Evolutionary conservation across 164 flowering plant genomes (phyloP), one percentile per base, ranked within the genome.

Genomic region (Annona squamosa): DNA sequence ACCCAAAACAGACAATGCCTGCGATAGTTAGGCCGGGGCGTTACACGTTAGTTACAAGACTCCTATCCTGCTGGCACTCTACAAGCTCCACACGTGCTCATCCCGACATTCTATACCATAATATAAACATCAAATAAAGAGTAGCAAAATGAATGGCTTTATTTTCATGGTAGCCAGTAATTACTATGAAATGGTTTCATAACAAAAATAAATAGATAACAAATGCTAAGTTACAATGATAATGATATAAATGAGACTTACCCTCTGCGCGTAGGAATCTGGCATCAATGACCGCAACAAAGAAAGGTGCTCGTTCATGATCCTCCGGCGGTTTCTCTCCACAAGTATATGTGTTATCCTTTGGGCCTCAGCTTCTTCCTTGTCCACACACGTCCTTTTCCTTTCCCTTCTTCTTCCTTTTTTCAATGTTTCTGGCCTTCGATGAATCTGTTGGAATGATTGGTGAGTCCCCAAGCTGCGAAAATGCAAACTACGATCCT

Each of bases 271-370:
- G 67, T 87, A 90, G 70, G 91, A 87, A 19, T 87, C 88, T 0
- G 97, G 97, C 97, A 94, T 90, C 79, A 94, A 86, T 3, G 97
- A 90, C 18, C 96, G 83, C 59, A 94, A 67, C 42, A 88, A 89
- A 3, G 89, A 79, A 7, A 93, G 89, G 73, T 93, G 93, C 63
- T 91, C 91, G 65, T 91, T 93, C 97, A 94, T 94, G 74, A 87
- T 96, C 78, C 84, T 89, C n/a, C 98, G 79, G 3, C 98, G 85
- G 73, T 94, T 94, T 63, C 98, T 83, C 65, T 94, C 98, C 0
- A 94, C 94, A 3, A 84, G 80, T 83, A 94, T 94, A 86, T 94
- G 98, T 12, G 96, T 89, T 96, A 94, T 87, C 78, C 98, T 86
- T 77, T 94, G 97, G 1, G 87, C 88, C 82, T 94, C 97, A 26